phyloP scores from a whole-genome alignment of 306 rosid species.

The Lathyrus aphaca region DNA sequence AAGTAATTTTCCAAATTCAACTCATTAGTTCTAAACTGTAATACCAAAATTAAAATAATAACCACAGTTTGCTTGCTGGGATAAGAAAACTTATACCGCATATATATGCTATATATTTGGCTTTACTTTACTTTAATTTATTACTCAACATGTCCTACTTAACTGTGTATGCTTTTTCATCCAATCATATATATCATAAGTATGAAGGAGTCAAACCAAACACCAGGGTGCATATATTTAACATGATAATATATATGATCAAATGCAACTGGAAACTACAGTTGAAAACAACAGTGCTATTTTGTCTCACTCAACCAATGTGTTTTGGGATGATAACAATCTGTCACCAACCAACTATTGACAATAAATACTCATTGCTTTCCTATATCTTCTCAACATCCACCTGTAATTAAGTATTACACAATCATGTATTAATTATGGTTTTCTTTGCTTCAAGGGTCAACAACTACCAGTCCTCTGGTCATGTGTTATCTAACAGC shows the following conservation, averaged over 20 bases:
- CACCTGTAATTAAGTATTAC: neutral
- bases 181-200: neutral
- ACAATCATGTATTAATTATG: neutral
- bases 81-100: slow-evolving; percentile 8
- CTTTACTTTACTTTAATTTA: neutral
- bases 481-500: slow-evolving; percentile 12
- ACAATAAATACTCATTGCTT: slow-evolving; percentile 11
- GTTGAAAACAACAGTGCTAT: slow-evolving; percentile 20
- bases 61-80: slow-evolving; percentile 1
- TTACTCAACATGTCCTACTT: neutral
- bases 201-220: neutral
- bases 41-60: slow-evolving; percentile 26
- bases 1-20: neutral
- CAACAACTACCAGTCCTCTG: slow-evolving; percentile 34
- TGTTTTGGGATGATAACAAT: slow-evolving; percentile 5
- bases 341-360: slow-evolving; percentile 18
- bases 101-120: neutral
- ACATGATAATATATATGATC: neutral
- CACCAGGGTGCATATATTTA: neutral
- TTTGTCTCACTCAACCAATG: slow-evolving; percentile 15
- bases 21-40: slow-evolving; percentile 1
- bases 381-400: neutral
- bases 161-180: slow-evolving; percentile 19
- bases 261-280: neutral
- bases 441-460: slow-evolving; percentile 7